Base-by-base conservation (phyloP, 2,329 filamentous ascomycete genomes). In the Epichloe coenophiala region DNA sequence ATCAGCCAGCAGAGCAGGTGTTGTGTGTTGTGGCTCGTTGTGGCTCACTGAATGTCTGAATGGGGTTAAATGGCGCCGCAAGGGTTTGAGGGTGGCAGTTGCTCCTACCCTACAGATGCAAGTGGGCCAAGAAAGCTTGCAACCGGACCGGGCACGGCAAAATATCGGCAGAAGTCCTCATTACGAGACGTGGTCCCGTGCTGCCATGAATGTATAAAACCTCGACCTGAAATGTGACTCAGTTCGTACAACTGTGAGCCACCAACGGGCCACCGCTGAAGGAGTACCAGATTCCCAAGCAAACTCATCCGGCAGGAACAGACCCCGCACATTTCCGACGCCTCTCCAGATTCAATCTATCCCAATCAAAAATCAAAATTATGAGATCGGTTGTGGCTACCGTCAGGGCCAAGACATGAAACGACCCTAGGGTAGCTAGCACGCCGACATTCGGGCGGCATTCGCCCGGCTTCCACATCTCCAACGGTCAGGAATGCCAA, bases 231-330 rank as follows among this genome's bases (percentile, higher is more conserved):
- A 21, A 21, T 23, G 21, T 5, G 21, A 21, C 21, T 1, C 21
- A 21, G 21, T 21, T 4, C 21, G 21, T 21, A 21, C 21, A 21
- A 21, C 21, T 21, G 21, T 21, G 21, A 21, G 21, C 21, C 21
- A 21, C 21, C 19, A 3, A 19, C 2, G 19, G 19, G 19, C 4
- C 21, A 5, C 21, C 21, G 21, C 27, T 8, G 23, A 63, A 67
- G 5, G 66, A 68, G 46, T 67, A 66, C 60, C 66, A 7, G 23
- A 27, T 27, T 27, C 23, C 6, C 6, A 7, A 27, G 23, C 23
- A 27, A 27, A 7, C 23, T 27, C 23, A 7, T 27, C 6, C 23
- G 23, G 6, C 23, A 27, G 23, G 23, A 27, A 27, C 23, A 68
- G 50, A 58, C 40, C 21, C 40, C 45, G n/a, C 17, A 21, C 17